Base-by-base conservation (phyloP, 257 asterid genomes). In the Orobanche coerulescens region DNA sequence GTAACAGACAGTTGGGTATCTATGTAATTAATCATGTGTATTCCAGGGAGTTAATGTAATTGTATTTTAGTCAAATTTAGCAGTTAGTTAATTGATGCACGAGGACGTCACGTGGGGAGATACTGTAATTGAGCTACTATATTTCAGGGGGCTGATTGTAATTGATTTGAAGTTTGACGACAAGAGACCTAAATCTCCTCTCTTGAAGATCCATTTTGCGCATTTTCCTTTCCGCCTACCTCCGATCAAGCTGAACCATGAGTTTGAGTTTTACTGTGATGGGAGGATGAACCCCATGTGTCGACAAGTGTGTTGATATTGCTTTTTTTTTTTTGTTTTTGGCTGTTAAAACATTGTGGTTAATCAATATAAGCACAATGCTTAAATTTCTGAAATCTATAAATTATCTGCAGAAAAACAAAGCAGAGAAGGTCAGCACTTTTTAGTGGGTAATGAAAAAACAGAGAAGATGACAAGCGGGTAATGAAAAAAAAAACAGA, bases 81-180 rank as follows among this genome's bases (percentile, higher is more conserved):
- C n/a, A n/a, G n/a, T n/a, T n/a, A n/a, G n/a, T n/a, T n/a, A n/a
- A n/a, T n/a, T n/a, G n/a, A n/a, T n/a, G n/a, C n/a, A n/a, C n/a
- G n/a, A n/a, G n/a, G n/a, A n/a, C n/a, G n/a, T n/a, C n/a, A n/a
- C n/a, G n/a, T n/a, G n/a, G n/a, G n/a, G n/a, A n/a, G n/a, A n/a
- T n/a, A n/a, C n/a, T n/a, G n/a, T n/a, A n/a, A n/a, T n/a, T n/a
- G n/a, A n/a, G n/a, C n/a, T n/a, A n/a, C n/a, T n/a, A n/a, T n/a
- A n/a, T n/a, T n/a, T n/a, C n/a, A n/a, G n/a, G n/a, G n/a, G n/a
- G n/a, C n/a, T n/a, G n/a, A n/a, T n/a, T n/a, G n/a, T n/a, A n/a
- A n/a, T n/a, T n/a, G n/a, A n/a, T n/a, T n/a, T n/a, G n/a, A 81
- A 75, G 79, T 86, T 86, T 50, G 93, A 86, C 33, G 78, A 86